phyloP scores from a whole-genome alignment of 2,329 filamentous ascomycete genomes.

The Penicillium sp. region DNA sequence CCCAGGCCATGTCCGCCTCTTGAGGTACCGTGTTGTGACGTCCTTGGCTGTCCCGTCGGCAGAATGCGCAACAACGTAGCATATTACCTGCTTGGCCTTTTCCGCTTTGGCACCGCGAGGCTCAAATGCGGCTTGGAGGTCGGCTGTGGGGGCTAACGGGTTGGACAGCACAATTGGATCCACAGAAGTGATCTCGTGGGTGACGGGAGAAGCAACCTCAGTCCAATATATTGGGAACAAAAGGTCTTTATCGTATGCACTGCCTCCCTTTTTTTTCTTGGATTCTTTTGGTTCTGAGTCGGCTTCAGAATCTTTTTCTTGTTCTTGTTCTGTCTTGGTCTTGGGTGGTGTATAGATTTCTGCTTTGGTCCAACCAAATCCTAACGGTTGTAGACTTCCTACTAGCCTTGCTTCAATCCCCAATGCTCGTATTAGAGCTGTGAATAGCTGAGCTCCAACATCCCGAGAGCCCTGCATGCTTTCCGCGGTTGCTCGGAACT shows the following conservation, averaged over 20 bases:
- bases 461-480: constrained; percentile 79
- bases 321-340: constrained; percentile 8
- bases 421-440: constrained; percentile 74
- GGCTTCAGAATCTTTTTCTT: constrained; percentile 11
- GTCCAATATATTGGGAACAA: constrained; percentile 90
- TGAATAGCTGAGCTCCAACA: constrained; percentile 85
- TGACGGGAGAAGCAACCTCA: constrained; percentile 80
- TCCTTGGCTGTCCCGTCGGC: constrained; percentile 89
- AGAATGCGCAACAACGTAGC: constrained; percentile 82
- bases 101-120: constrained; percentile 81
- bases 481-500: constrained; percentile 68
- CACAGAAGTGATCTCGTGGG: constrained; percentile 74
- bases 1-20: constrained; percentile 76
- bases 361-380: constrained; percentile 85
- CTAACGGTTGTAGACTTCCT: constrained; percentile 78
- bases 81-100: constrained; percentile 82
- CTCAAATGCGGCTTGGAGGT: constrained; percentile 73
- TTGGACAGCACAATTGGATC: constrained; percentile 69
- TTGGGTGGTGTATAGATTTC: constrained; percentile 67
- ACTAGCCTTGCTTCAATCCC: constrained; percentile 82
- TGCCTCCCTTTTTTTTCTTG: constrained; percentile 34
- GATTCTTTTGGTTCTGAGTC: constrained; percentile 6
- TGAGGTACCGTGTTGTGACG: constrained; percentile 87
- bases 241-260: constrained; percentile 69
- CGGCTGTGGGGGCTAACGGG: constrained; percentile 68